Evolutionary conservation across 768 basidiomycete genomes (phyloP).

Genomic region (Amyloporia xantha): DNA sequence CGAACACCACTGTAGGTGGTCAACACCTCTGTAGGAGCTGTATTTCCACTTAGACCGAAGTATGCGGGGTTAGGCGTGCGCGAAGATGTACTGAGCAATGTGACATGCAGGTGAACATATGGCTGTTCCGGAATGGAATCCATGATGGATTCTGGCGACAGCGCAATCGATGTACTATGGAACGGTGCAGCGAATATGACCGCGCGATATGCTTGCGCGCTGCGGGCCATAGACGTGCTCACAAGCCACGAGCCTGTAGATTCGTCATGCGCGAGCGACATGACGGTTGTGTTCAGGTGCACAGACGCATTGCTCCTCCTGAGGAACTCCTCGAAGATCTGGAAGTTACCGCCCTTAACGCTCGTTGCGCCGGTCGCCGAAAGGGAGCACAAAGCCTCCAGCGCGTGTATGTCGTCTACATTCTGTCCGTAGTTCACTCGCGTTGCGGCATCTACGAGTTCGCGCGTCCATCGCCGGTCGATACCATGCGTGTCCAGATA

Average conservation of each 20-base stretch:
- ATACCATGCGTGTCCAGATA: conserved; percentile 54
- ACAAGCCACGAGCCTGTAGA: conserved; percentile 47
- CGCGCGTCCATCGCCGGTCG: conserved; percentile 50
- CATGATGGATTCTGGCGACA: conserved; percentile 42
- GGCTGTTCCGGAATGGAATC: conserved; percentile 58
- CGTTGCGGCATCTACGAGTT: conserved; percentile 75
- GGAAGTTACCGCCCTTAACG: conserved; percentile 76
- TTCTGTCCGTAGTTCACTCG: conserved; percentile 84
- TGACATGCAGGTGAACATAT: conserved; percentile 85
- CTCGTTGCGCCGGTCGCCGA: conserved; percentile 61
- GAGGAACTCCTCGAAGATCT: conserved; percentile 80
- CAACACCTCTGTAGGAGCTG: conserved; percentile 58
- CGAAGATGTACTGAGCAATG: conserved; percentile 76
- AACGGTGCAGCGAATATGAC: conserved; percentile 87
- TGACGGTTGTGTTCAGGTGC: conserved; percentile 63
- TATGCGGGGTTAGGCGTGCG: conserved; percentile 54
- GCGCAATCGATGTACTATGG: conserved; percentile 54
- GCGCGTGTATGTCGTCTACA: conserved; percentile 63
- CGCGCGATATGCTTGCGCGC: conserved; percentile 46
- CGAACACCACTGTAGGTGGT: conserved; percentile 63
- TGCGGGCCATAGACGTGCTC: conserved; percentile 28
- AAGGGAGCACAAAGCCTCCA: conserved; percentile 68
- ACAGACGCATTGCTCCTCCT: conserved; percentile 61
- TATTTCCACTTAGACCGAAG: conserved; percentile 49
- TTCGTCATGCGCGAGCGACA: conserved; percentile 24